phyloP scores from a whole-genome alignment of 1,284 basidiomycete species.

The Irpex rosettiformis region DNA sequence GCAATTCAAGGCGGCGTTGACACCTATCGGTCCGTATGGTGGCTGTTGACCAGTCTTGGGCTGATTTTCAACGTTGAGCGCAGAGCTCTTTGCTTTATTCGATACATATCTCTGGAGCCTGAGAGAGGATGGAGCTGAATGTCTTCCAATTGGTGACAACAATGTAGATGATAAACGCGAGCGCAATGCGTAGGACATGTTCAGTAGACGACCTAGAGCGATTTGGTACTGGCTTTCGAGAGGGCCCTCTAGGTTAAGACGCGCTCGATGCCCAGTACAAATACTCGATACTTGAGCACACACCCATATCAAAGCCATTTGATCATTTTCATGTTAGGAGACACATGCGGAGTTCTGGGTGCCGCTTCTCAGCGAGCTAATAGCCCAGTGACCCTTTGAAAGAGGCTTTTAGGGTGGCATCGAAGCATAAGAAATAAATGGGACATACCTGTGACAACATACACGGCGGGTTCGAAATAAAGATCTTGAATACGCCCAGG shows the following conservation, averaged over 20 bases:
- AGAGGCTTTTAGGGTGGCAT: neutral
- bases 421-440: neutral
- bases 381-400: neutral
- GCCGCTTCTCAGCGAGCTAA: neutral
- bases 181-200: slow-evolving; percentile 2
- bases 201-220: neutral
- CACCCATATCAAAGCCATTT: neutral
- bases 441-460: neutral
- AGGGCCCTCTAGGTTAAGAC: neutral
- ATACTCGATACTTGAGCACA: neutral
- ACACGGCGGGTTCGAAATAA: no score
- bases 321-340: neutral
- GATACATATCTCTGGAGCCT: slow-evolving; percentile 4
- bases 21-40: slow-evolving; percentile 56
- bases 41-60: slow-evolving; percentile 36
- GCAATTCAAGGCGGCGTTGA: slow-evolving; percentile 52
- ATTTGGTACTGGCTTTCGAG: neutral
- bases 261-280: neutral
- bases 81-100: slow-evolving; percentile 13
- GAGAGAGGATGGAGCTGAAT: neutral
- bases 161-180: neutral
- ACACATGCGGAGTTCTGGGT: neutral
- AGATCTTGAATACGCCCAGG: no score
- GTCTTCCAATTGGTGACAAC: neutral
- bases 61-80: slow-evolving; percentile 27